These are phyloP conservation scores for Xeromyces bisporus DNA, from an alignment of 495 filamentous ascomycete species.

Conservation along the genomic window DNA sequence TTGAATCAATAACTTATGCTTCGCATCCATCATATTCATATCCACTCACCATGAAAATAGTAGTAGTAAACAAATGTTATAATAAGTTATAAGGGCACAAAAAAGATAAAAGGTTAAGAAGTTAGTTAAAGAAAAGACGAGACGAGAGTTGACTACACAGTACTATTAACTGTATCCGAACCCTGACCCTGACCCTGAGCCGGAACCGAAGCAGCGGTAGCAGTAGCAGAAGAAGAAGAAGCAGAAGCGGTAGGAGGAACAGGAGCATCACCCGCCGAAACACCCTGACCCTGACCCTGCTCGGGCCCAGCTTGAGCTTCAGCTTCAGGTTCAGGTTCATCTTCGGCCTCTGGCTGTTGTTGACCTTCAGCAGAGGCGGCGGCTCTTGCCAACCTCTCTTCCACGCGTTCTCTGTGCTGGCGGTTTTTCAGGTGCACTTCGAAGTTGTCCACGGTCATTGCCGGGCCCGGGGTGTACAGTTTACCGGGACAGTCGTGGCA, in stretches of 20 bases:
- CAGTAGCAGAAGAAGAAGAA: background rate
- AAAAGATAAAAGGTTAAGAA: no score
- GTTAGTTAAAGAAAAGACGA: no score
- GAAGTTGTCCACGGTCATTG: conserved; percentile 71
- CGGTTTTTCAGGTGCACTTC: conserved; percentile 76
- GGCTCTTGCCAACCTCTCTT: conserved; percentile 26
- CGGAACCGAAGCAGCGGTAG: background rate
- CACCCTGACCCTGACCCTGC: no score
- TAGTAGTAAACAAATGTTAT: no score
- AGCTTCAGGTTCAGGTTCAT: no score
- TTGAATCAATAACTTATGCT: conserved; percentile 2
- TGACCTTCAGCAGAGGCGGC: conserved; percentile 2
- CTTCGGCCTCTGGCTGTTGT: no score
- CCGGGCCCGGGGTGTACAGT: conserved; percentile 76
- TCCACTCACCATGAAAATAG: background rate
- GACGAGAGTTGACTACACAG: no score
- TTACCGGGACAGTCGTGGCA: conserved; percentile 90
- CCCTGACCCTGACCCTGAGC: no score
- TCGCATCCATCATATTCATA: background rate
- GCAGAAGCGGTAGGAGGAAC: background rate
- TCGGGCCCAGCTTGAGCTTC: no score
- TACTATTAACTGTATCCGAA: no score
- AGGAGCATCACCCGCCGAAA: background rate
- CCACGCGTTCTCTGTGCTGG: conserved; percentile 59
- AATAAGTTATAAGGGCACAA: no score